Percentiles rank a stretch among this genome's conserved stretches.
Evolutionary conservation across 257 asterid species (phyloP).

Genomic region (Ocimum tenuiflorum): DNA sequence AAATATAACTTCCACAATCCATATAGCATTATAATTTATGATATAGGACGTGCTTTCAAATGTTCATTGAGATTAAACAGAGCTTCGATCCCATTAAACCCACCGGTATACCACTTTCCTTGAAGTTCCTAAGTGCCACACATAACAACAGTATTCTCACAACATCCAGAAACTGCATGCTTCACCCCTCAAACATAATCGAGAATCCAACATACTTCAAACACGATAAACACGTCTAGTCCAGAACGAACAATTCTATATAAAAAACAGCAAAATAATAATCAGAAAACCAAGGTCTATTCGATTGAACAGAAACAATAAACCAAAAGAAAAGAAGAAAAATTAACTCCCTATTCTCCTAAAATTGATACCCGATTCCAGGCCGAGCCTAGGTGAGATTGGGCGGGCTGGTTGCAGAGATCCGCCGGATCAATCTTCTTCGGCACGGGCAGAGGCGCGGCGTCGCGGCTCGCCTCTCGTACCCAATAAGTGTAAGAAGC

Average conservation of each 20-base stretch:
- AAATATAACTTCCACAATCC: not conserved
- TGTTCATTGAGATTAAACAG: not conserved
- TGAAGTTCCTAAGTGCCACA: not conserved
- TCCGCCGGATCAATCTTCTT: conserved; percentile 49
- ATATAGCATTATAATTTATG: not conserved
- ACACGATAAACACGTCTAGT: not conserved
- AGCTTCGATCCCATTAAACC: not conserved
- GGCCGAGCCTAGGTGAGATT: conserved; percentile 55
- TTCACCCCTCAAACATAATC: not conserved
- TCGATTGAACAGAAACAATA: not conserved
- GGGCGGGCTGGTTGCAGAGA: conserved; percentile 25
- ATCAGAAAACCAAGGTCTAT: not conserved
- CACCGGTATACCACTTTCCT: not conserved
- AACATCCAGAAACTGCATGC: not conserved
- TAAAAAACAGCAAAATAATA: not conserved
- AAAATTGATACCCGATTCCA: conserved; percentile 49
- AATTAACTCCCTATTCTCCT: not conserved
- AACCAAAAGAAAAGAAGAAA: not conserved
- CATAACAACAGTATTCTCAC: not conserved
- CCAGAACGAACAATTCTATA: not conserved
- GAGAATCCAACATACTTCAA: not conserved
- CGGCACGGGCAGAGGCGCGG: conserved; percentile 54
- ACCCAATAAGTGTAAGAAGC: conserved; percentile 59
- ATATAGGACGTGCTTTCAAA: not conserved
- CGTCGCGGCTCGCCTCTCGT: conserved; percentile 43